phyloP scores from a whole-genome alignment of 768 basidiomycete species.

The Sporobolomyces roseus region DNA sequence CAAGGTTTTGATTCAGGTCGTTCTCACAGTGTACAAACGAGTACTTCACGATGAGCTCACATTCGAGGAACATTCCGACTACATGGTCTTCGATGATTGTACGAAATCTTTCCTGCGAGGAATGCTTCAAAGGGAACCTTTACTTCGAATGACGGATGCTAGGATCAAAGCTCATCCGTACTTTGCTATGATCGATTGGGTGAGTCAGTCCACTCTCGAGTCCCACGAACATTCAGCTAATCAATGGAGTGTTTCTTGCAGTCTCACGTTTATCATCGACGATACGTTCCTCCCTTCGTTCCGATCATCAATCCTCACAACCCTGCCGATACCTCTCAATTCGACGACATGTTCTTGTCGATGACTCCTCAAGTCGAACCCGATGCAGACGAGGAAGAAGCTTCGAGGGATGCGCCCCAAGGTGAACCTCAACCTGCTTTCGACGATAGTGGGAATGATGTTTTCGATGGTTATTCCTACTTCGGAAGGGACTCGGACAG shows the following conservation, averaged over 20 bases:
- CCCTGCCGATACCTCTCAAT: constrained; percentile 94
- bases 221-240: no score
- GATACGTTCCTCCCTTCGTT: constrained; percentile 74
- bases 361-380: constrained; percentile 84
- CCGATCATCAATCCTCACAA: constrained; percentile 82
- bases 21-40: constrained; percentile 79
- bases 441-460: constrained; percentile 62
- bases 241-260: neutral
- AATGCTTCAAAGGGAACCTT: constrained; percentile 86
- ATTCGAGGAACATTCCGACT: constrained; percentile 72
- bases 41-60: constrained; percentile 83
- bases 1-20: neutral
- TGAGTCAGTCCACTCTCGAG: no score
- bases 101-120: constrained; percentile 93
- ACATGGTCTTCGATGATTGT: constrained; percentile 78
- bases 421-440: constrained; percentile 43
- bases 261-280: constrained; percentile 71
- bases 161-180: constrained; percentile 91
- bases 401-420: constrained; percentile 51
- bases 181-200: constrained; percentile 78
- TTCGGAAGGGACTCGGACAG: constrained; percentile 59
- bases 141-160: constrained; percentile 83
- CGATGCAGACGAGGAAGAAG: constrained; percentile 54
- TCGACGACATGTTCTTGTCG: constrained; percentile 92
- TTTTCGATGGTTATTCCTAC: constrained; percentile 93